Evolutionary conservation across 345 rosid genomes (phyloP).

Genomic region (Citrus reticulata): DNA sequence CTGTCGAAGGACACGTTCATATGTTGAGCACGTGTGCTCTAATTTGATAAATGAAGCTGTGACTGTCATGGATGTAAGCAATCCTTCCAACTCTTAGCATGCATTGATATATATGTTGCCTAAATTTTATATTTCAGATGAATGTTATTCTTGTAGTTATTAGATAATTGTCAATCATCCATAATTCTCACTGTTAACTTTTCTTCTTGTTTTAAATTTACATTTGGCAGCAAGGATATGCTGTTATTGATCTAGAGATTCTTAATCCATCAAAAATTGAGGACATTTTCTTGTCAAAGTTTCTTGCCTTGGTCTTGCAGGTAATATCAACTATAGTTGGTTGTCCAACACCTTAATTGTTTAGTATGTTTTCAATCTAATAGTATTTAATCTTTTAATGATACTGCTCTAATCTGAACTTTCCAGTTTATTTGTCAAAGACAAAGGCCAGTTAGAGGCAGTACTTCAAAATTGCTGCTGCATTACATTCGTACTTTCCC

Average conservation of each 20-base stretch:
- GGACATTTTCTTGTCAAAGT: constrained; percentile 69
- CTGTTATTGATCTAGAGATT: constrained; percentile 57
- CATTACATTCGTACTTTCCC: constrained; percentile 58
- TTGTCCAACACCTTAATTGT: constrained; percentile 10
- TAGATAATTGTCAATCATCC: not conserved
- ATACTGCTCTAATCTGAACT: constrained; percentile 16
- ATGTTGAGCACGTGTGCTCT: constrained; percentile 53
- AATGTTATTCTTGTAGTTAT: not conserved
- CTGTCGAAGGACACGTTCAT: constrained; percentile 64
- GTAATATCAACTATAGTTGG: constrained; percentile 29
- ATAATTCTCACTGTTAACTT: not conserved
- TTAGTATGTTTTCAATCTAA: not conserved
- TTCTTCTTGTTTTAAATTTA: constrained; percentile 6
- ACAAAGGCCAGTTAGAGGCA: constrained; percentile 78
- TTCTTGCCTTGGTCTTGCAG: constrained; percentile 61
- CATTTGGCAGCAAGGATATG: constrained; percentile 66
- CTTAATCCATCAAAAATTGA: constrained; percentile 52
- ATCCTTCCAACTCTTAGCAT: not conserved
- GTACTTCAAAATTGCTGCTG: constrained; percentile 67
- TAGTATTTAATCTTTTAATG: constrained; percentile 7
- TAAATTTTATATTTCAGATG: not conserved
- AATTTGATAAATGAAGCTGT: constrained; percentile 52
- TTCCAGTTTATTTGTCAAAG: constrained; percentile 82
- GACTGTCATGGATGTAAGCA: constrained; percentile 58
- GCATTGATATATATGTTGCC: not conserved